These are phyloP conservation scores for Eucalyptus shirleyi DNA, from an alignment of 345 rosid species.

Conservation along the genomic window DNA sequence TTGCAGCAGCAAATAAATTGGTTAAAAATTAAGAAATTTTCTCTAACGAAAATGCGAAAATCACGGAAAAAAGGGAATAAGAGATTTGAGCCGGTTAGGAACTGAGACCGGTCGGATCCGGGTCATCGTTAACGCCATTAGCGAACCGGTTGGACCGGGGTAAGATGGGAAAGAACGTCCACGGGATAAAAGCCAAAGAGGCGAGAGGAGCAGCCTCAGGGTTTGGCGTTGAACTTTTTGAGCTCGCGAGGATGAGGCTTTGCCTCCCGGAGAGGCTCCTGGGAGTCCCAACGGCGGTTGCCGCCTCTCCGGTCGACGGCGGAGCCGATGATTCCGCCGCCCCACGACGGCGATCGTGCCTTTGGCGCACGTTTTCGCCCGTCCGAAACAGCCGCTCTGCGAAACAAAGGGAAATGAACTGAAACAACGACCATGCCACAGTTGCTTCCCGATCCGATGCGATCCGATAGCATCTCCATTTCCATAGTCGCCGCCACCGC, in stretches of 20 bases:
- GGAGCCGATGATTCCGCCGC: neutral
- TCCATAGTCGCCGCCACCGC: neutral
- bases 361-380: neutral
- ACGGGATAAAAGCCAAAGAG: neutral
- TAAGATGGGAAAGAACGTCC: neutral
- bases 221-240: neutral
- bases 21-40: neutral
- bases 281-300: neutral
- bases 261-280: neutral
- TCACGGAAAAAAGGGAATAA: neutral
- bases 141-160: neutral
- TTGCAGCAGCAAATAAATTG: neutral
- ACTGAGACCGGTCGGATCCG: neutral
- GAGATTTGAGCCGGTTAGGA: neutral
- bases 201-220: neutral
- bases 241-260: neutral
- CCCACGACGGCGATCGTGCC: neutral
- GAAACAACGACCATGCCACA: neutral
- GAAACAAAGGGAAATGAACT: neutral
- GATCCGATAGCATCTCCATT: neutral
- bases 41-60: neutral
- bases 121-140: neutral
- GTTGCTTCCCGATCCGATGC: neutral
- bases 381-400: neutral
- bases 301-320: neutral